Evolutionary conservation across 495 filamentous ascomycete genomes (phyloP), one percentile per base, ranked within the genome.

Genomic region (Aspergillus diversus): DNA sequence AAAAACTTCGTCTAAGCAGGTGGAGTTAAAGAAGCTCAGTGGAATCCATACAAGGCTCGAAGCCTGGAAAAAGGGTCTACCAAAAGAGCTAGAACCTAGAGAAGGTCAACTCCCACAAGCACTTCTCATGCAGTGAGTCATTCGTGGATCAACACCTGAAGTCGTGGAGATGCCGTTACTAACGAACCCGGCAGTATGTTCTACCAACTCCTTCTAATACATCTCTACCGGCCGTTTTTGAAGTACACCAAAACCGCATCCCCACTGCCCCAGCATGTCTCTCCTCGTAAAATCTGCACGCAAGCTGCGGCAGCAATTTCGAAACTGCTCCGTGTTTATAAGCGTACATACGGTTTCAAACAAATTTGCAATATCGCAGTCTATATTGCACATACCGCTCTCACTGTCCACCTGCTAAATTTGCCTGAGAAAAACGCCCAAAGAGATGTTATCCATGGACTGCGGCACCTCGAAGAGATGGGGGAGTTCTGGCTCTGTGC

Each of bases 351-450:
- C 63, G 92, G 93, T 21, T 81, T 98, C 11, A 86, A 90, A 13
- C 94, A 97, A 72, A 97, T 99, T 54, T 93, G 90, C 75, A 98
- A 98, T 68, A 90, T 98, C 60, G 92, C 88, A 13, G 93, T 97
- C 9, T 99, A 99, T 75, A 97, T 99, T 68, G 84, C 89, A 0
- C 96, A 98, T 75, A 90, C 90, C 2, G 93, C 94, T 13, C 95
- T 92, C 73, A 97, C 94, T 2, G 92, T 98, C 54, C 96, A 98
- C 67, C 83, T 99, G 31, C 87, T 99, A 54, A 97, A 97, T 66
- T 81, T 97, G 2, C 92, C 92, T 0, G 92, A 97, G 51, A 96
- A 93, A 68, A 92, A 91, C 42, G 91, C 94, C 8, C 89, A 84
- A 64, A 81, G 94, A 66, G 95, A 99, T 74, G 89, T 98, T 49